phyloP scores from a whole-genome alignment of 306 rosid genomes.

The Arachis hypogaea region DNA sequence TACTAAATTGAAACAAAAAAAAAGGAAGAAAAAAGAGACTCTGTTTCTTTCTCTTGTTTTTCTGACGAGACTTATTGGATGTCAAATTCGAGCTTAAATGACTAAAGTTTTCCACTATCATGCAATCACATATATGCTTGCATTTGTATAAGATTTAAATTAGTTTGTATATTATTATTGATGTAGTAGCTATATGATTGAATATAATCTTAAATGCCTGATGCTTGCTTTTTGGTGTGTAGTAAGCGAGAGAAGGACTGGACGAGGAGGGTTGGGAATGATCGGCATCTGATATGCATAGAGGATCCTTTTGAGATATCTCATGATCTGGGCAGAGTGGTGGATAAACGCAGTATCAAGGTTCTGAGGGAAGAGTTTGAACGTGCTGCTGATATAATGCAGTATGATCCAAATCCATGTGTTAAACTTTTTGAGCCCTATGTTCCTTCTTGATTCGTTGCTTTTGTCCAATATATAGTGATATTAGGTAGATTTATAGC shows the following conservation, averaged over 20 bases:
- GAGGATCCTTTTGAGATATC: slow-evolving; percentile 95
- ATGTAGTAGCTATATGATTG: too few relatives aligned
- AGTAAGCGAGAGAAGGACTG: slow-evolving; percentile 92
- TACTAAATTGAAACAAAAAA: background rate
- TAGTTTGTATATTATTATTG: too few relatives aligned
- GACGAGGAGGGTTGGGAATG: slow-evolving; percentile 95
- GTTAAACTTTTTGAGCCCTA: slow-evolving; percentile 85
- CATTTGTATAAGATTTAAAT: too few relatives aligned
- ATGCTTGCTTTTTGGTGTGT: slow-evolving; percentile 28
- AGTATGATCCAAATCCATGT: slow-evolving; percentile 77
- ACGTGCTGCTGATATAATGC: slow-evolving; percentile 88
- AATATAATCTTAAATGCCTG: background rate
- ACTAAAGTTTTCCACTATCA: too few relatives aligned
- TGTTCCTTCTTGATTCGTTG: slow-evolving; percentile 45
- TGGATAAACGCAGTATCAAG: slow-evolving; percentile 85
- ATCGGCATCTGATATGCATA: slow-evolving; percentile 93
- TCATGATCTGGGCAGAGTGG: slow-evolving; percentile 96
- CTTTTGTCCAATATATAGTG: slow-evolving; percentile 32
- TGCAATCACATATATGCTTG: too few relatives aligned
- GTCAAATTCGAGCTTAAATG: too few relatives aligned
- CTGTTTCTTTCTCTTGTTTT: too few relatives aligned
- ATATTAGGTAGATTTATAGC: slow-evolving; percentile 30
- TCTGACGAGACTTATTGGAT: background rate
- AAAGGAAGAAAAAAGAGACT: background rate
- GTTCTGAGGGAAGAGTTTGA: slow-evolving; percentile 95